These are phyloP conservation scores for Dactylella cylindrospora DNA, from an alignment of 2,329 filamentous ascomycete genomes.

Conservation along the genomic window DNA sequence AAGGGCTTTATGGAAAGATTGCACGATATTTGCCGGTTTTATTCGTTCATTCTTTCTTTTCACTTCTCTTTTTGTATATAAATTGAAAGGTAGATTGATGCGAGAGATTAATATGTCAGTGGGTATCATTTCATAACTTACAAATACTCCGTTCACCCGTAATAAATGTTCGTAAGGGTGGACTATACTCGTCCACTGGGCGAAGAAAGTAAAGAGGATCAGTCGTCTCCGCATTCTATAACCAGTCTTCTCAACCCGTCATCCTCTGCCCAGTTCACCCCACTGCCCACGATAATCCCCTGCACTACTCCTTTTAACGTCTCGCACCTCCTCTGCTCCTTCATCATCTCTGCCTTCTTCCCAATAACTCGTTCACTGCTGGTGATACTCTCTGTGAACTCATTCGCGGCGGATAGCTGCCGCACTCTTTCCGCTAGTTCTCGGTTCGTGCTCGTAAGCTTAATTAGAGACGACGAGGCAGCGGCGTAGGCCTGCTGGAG, in stretches of 20 bases:
- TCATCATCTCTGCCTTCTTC: constrained; percentile 63
- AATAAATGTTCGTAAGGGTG: not conserved
- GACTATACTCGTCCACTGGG: not conserved
- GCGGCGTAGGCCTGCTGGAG: constrained; percentile 14
- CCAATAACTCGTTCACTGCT: constrained; percentile 17
- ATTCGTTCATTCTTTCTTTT: too few relatives aligned
- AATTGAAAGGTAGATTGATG: too few relatives aligned
- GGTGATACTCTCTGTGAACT: constrained; percentile 36
- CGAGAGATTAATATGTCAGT: not conserved
- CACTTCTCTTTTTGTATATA: too few relatives aligned
- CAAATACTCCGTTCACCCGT: not conserved
- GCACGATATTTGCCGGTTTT: not conserved
- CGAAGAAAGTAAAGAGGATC: not conserved
- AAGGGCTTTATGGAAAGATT: too few relatives aligned
- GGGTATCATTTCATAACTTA: constrained; percentile 8
- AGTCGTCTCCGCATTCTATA: constrained; percentile 56
- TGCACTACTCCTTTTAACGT: constrained; percentile 77
- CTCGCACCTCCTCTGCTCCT: constrained; percentile 68
- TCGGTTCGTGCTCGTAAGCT: constrained; percentile 20
- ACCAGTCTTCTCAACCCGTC: constrained; percentile 69
- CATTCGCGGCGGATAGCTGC: constrained; percentile 19
- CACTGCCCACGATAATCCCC: constrained; percentile 76
- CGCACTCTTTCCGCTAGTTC: constrained; percentile 23
- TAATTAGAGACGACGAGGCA: constrained; percentile 10
- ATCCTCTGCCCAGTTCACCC: constrained; percentile 76